Base-by-base conservation (phyloP, 75 land plant species). In the Ceratopteris richardii region DNA sequence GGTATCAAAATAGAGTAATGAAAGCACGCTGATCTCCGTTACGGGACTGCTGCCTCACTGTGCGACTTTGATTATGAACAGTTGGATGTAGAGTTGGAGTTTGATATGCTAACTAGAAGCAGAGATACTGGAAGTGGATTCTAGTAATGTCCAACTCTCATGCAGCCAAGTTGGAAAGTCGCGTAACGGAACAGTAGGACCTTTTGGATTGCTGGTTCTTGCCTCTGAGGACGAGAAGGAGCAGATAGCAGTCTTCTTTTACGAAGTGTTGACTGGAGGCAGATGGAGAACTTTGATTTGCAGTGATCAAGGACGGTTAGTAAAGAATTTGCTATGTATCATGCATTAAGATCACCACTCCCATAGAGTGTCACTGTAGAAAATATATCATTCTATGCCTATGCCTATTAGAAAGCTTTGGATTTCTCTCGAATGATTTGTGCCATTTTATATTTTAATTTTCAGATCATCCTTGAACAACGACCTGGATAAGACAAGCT, bases 391-490 rank as follows among this genome's bases (percentile, higher is more conserved):
- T 33, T 4, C 37, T 33, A 4, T 33, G 7, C 37, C 37, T 9
- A 33, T 33, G n/a, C 37, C 3, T 4, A 9, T 4, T 33, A 33
- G 37, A 33, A 3, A 33, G 37, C 3, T 33, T 33, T 33, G 3
- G 9, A 9, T 9, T 33, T 9, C 7, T 9, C 37, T 3, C 37
- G 9, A 4, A 9, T 9, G 9, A 33, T n/a, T 33, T 33, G 9
- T 33, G 18, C 31, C 16, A 54, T 10, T 17, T 2, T 25, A 20
- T 54, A 5, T 4, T 19, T 54, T 17, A 12, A 7, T 54, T 27
- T 27, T 3, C 70, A 88, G 94, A 39, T 88, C 94, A 1, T 71
- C 94, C 14, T 40, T 80, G 31, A 26, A 26, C 53, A 25, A 28
- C 1, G 62, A 57, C 3, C 13, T 73, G 1, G 77, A 78, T 31